Percentiles rank a stretch among this genome's conserved stretches.
Conservation (phyloP, 768 basidiomycete species). For the Brasilioporus rufonigricans region DNA sequence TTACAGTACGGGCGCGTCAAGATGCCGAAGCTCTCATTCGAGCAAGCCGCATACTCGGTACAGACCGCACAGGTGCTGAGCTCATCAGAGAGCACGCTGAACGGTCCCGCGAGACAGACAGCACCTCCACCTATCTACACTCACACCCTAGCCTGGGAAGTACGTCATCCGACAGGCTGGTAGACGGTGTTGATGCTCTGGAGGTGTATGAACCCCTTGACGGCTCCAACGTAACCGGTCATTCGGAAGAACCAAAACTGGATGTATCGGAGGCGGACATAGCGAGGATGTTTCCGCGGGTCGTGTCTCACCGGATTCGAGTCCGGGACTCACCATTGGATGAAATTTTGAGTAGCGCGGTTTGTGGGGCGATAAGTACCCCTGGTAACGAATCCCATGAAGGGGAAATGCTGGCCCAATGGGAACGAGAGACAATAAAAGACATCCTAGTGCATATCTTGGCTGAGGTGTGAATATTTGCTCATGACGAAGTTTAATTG, state of each 20-base stretch:
- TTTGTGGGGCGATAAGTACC: constrained; percentile 49
- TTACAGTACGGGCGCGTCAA: constrained; percentile 56
- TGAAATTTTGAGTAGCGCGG: constrained; percentile 62
- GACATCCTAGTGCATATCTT: constrained; percentile 62
- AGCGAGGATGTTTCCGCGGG: constrained; percentile 68
- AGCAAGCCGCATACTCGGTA: constrained; percentile 64
- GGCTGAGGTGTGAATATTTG: constrained; percentile 41
- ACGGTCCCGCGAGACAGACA: constrained; percentile 19
- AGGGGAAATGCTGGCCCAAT: constrained; percentile 20
- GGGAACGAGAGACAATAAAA: constrained; percentile 56
- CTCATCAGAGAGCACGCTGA: constrained; percentile 39
- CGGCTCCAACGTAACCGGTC: constrained; percentile 3
- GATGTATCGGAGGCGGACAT: constrained; percentile 76
- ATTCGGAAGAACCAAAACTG: constrained; percentile 32
- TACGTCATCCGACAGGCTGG: constrained; percentile 22
- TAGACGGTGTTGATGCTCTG: constrained; percentile 17
- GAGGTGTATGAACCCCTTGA: constrained; percentile 7
- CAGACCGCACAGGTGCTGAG: constrained; percentile 59
- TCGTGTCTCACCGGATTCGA: constrained; percentile 72
- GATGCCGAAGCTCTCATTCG: constrained; percentile 68
- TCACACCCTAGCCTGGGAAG: constrained; percentile 18
- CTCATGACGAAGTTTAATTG: not conserved
- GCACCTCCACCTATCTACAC: constrained; percentile 15
- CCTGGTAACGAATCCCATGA: constrained; percentile 18
- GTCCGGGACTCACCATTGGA: constrained; percentile 69